Percentiles rank a stretch among this genome's conserved stretches.
These are phyloP conservation scores for Paragyromitra xinjiangensis DNA, from an alignment of 495 filamentous ascomycete genomes.

Conservation along the genomic window DNA sequence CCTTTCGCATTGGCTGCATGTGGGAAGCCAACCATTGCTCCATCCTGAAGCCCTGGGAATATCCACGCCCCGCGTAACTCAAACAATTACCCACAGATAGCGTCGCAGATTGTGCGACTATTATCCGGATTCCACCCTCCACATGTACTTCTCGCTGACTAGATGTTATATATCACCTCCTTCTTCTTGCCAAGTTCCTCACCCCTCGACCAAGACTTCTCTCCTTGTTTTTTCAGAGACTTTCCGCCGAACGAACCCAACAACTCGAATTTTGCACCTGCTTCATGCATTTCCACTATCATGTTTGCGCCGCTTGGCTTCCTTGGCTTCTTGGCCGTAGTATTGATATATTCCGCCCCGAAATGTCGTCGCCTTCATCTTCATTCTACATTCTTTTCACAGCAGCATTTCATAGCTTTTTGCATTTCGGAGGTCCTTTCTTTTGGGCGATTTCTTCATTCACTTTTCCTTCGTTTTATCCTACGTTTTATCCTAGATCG, in stretches of 20 bases:
- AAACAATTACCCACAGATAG: conserved; percentile 17
- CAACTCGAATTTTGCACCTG: conserved; percentile 13
- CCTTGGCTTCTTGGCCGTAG: conserved; percentile 43
- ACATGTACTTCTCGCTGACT: conserved; percentile 1
- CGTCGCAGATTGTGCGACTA: conserved; percentile 15
- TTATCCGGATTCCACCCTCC: conserved; percentile 8
- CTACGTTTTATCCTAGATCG: conserved; percentile 43
- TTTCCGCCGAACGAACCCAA: neutral
- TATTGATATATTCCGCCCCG: conserved; percentile 40
- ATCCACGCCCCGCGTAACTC: conserved; percentile 17
- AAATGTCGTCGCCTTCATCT: conserved; percentile 18
- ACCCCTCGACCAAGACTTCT: conserved; percentile 29
- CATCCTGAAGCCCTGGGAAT: neutral
- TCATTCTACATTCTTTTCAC: conserved; percentile 22
- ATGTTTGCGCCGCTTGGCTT: conserved; percentile 32
- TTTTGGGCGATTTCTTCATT: conserved; percentile 6
- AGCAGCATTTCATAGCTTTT: conserved; percentile 7
- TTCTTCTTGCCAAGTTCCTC: conserved; percentile 40
- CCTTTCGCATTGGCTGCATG: neutral
- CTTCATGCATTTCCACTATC: conserved; percentile 17
- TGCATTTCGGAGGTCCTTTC: neutral
- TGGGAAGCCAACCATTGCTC: neutral
- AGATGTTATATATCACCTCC: conserved; percentile 35
- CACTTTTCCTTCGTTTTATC: conserved; percentile 23
- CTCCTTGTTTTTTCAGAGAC: conserved; percentile 4